Evolutionary conservation across 2,329 filamentous ascomycete species (phyloP), one percentile per base, ranked within the genome.

Genomic region (Beauveria sp.): DNA sequence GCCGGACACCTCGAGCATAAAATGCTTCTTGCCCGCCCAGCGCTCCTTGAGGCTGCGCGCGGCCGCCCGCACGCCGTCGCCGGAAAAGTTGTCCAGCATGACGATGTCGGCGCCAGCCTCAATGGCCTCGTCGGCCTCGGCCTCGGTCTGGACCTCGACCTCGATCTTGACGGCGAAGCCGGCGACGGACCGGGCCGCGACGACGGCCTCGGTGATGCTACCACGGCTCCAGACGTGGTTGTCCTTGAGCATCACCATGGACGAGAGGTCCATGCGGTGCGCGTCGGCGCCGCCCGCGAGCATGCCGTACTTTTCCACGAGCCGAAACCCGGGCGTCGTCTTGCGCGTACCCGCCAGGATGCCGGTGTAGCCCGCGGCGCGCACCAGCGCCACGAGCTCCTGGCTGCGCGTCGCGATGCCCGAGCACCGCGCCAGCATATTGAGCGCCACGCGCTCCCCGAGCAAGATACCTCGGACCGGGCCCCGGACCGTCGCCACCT

Each of bases 241-340:
- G 76, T 99, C 95, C 79, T 99, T 99, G 66, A 99, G 82, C 95
- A 99, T 99, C 61, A 93, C 93, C 95, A 99, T 98, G 66, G 88
- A 85, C 73, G 86, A 90, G 61, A 99, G 80, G 73, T 99, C 95
- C 76, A 96, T 91, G 38, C 95, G 82, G 74, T 99, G 95, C 3
- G 88, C 85, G 75, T 99, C 95, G 18, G 91, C 93, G 12, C 95
- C 95, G 61, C 93, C 95, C 18, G 96, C 88, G 24, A 97, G 79
- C 88, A 99, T 97, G 67, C 92, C 95, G 75, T 99, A 99, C 78
- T 99, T 99, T 76, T 99, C 95, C 10, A 98, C 93, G 5, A 98
- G 78, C 12, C 95, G 83, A 77, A 98, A 99, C 0, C 95, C 95
- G 0, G 95, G 95, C 0, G 95, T 99, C 0, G 95, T 99, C 80